A percentile compares a stretch with the other conserved stretches of the same genome.
Conservation (phyloP, 306 rosid species). For the Betula pendula region DNA sequence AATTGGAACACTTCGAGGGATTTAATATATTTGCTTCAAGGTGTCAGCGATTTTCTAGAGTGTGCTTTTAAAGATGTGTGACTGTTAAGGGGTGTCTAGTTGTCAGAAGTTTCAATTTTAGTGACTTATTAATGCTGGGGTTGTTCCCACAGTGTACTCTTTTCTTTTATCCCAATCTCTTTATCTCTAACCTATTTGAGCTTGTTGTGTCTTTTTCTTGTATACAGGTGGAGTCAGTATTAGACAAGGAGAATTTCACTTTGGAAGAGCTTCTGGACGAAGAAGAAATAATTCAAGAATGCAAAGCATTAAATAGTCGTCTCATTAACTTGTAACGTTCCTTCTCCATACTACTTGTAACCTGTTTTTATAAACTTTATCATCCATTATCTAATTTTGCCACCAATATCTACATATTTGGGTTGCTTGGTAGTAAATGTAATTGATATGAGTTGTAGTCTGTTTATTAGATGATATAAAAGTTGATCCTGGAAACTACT, state of each 20-base stretch:
- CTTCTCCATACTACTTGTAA: constrained; percentile 12
- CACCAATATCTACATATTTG: background rate
- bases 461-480: constrained; percentile 21
- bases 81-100: background rate
- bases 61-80: background rate
- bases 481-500: constrained; percentile 25
- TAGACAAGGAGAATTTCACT: constrained; percentile 91
- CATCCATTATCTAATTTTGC: background rate
- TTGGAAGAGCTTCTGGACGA: constrained; percentile 97
- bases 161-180: constrained; percentile 3
- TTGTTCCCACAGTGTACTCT: background rate
- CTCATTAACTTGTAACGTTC: constrained; percentile 82
- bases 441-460: background rate
- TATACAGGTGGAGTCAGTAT: constrained; percentile 80
- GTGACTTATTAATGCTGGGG: background rate
- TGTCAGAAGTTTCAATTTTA: background rate
- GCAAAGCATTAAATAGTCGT: constrained; percentile 97
- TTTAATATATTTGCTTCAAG: background rate
- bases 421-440: constrained; percentile 18
- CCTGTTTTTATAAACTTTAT: background rate
- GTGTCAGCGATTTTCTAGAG: background rate
- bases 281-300: constrained; percentile 98
- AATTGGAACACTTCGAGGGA: background rate
- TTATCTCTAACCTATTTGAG: constrained; percentile 2
- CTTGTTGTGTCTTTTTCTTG: constrained; percentile 14